Percentiles rank a stretch among this genome's conserved stretches.
Evolutionary conservation across 345 rosid species (phyloP).

Genomic region (Citrus glauca): DNA sequence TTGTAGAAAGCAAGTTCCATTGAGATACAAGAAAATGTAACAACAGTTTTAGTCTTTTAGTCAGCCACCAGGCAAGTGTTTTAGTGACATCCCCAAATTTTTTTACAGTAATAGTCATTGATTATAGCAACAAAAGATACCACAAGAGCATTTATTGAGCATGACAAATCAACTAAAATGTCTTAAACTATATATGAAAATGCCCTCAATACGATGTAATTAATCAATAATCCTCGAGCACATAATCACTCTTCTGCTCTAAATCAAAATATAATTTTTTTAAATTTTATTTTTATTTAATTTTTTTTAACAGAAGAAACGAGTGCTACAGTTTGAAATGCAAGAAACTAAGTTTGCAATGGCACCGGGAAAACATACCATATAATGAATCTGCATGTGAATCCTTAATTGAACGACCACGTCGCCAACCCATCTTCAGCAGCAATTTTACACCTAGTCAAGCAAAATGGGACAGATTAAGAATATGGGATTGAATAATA

Average conservation of each 20-base stretch:
- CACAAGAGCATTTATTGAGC: not conserved
- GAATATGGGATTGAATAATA: conserved; percentile 5
- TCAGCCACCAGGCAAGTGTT: not conserved
- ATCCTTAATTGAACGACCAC: conserved; percentile 77
- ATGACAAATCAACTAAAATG: not conserved
- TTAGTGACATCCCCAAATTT: not conserved
- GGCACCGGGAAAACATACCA: conserved; percentile 30
- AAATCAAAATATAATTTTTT: not conserved
- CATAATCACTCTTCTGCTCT: not conserved
- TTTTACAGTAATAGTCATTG: not conserved
- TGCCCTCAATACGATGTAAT: not conserved
- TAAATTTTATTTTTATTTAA: too few species aligned
- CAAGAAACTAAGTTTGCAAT: not conserved
- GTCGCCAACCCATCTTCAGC: conserved; percentile 96
- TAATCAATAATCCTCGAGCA: not conserved
- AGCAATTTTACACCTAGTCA: conserved; percentile 75
- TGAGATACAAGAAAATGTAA: not conserved
- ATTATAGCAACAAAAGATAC: not conserved
- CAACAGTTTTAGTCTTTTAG: not conserved
- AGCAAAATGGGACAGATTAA: conserved; percentile 17
- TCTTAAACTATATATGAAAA: not conserved
- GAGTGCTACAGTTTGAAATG: not conserved
- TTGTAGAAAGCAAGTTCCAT: not conserved
- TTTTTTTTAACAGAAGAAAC: not conserved
- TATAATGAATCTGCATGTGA: conserved; percentile 50